Percentiles rank a stretch among this genome's conserved stretches.
These are phyloP conservation scores for Rossbeevera mucosa DNA, from an alignment of 768 basidiomycete genomes.

Conservation along the genomic window DNA sequence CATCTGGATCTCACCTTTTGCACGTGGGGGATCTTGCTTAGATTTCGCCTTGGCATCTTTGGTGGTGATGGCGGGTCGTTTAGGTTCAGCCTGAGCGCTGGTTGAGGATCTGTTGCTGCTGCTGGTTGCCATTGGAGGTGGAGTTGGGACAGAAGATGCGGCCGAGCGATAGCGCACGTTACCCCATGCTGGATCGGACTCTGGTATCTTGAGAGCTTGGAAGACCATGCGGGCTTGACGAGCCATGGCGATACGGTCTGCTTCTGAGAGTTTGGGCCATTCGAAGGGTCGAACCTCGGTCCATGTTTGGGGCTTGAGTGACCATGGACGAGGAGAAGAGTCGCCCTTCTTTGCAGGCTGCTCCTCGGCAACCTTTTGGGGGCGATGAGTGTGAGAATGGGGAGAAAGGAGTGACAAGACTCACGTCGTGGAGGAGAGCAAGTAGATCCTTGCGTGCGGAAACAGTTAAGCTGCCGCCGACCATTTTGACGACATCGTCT, in stretches of 20 bases:
- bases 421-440: conserved; percentile 48
- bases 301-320: conserved; percentile 57
- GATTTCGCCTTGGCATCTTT: conserved; percentile 43
- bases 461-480: conserved; percentile 41
- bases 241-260: conserved; percentile 47
- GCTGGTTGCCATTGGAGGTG: conserved; percentile 17
- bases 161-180: conserved; percentile 39
- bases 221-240: conserved; percentile 49
- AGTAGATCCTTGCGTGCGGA: conserved; percentile 40
- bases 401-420: conserved; percentile 1
- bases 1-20: conserved; percentile 36
- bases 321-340: conserved; percentile 42
- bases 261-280: conserved; percentile 47
- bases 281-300: conserved; percentile 66
- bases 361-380: conserved; percentile 49
- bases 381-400: not conserved
- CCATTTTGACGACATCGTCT: conserved; percentile 36
- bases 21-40: conserved; percentile 21
- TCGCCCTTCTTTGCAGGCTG: conserved; percentile 32
- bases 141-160: conserved; percentile 10
- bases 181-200: conserved; percentile 60
- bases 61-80: conserved; percentile 42
- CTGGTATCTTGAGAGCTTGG: conserved; percentile 48
- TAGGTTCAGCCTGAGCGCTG: conserved; percentile 32
- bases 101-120: conserved; percentile 21